Evolutionary conservation across 176 grass and related monocot genomes (phyloP).

Genomic region (Urochloa ruziziensis): DNA sequence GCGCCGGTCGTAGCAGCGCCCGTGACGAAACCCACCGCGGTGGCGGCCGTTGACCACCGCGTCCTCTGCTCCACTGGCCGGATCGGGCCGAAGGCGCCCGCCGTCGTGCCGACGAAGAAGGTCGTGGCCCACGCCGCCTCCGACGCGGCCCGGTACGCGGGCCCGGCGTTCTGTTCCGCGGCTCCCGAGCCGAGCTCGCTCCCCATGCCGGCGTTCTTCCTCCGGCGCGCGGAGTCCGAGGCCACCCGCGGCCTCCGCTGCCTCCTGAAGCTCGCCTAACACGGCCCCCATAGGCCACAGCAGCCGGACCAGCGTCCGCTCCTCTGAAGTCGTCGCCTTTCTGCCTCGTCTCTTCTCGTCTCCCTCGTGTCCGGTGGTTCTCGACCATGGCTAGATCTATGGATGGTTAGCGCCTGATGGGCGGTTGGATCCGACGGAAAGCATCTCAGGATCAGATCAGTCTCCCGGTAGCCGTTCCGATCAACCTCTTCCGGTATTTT

Average conservation of each 20-base stretch:
- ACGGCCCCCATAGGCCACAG: background rate
- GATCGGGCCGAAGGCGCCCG: constrained; percentile 9
- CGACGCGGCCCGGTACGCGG: constrained; percentile 5
- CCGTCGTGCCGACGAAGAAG: constrained; percentile 24
- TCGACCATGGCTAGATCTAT: background rate
- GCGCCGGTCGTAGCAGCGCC: background rate
- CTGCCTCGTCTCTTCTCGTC: background rate
- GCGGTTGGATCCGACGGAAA: constrained; percentile 1
- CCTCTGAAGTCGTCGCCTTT: background rate
- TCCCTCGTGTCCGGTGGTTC: background rate
- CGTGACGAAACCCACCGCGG: background rate
- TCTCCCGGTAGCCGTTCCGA: constrained; percentile 28
- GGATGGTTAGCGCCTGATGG: background rate
- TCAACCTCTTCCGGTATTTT: constrained; percentile 63
- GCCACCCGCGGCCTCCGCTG: constrained; percentile 53
- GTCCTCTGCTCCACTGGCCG: background rate
- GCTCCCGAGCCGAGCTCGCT: constrained; percentile 69
- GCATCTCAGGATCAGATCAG: constrained; percentile 34
- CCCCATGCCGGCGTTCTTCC: constrained; percentile 37
- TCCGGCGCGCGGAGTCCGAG: constrained; percentile 30
- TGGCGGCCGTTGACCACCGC: background rate
- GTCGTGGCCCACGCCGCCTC: background rate
- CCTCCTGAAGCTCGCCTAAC: constrained; percentile 47
- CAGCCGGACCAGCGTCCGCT: background rate
- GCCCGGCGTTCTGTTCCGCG: constrained; percentile 40